phyloP scores from a whole-genome alignment of 371 early-diverging fungal species.

The Rhizomucor miehei region DNA sequence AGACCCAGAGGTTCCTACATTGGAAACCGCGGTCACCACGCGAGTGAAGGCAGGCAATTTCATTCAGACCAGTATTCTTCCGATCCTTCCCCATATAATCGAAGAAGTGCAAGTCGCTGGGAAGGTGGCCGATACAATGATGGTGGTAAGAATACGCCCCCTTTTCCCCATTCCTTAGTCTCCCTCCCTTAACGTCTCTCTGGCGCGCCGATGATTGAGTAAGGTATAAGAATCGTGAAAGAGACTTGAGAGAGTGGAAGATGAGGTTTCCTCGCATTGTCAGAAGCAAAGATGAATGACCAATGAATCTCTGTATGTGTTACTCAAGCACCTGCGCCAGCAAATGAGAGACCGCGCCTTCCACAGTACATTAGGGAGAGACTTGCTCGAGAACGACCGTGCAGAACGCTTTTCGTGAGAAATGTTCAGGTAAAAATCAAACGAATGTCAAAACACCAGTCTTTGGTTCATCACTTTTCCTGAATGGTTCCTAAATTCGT shows the following conservation, averaged over 20 bases:
- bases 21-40: conserved; percentile 1
- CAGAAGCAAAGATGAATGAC: conserved; percentile 3
- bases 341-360: conserved; percentile 18
- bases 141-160: conserved; percentile 6
- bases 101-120: conserved; percentile 2
- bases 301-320: conserved; percentile 6
- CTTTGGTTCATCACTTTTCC: not conserved
- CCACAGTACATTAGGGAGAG: conserved; percentile 42
- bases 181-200: no score
- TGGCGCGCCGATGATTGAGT: no score
- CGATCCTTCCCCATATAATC: not conserved
- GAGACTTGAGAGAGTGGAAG: no score
- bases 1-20: conserved; percentile 12
- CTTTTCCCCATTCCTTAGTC: conserved; percentile 1
- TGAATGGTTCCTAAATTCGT: not conserved
- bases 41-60: conserved; percentile 1
- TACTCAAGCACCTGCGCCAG: no score
- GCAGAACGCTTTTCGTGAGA: conserved; percentile 54
- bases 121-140: conserved; percentile 10
- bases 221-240: no score
- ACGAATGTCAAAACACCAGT: not conserved
- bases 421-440: conserved; percentile 48
- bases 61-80: conserved; percentile 1
- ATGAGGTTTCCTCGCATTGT: conserved; percentile 1
- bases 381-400: conserved; percentile 46